Base-by-base conservation (phyloP, 1,139 yeast species). In the Geotrichum candidum region DNA sequence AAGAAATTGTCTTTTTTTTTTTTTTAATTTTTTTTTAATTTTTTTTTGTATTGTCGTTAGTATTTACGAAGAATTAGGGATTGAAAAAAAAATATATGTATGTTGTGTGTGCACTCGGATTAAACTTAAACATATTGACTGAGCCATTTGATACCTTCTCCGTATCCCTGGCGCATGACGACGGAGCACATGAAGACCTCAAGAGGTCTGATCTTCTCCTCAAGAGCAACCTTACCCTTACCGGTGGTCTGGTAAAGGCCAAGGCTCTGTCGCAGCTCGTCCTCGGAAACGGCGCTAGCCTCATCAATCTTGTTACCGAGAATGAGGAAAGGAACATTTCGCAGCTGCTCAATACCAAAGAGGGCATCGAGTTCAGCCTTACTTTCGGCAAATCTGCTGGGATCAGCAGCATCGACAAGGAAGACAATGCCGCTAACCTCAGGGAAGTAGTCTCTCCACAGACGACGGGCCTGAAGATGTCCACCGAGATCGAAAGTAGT, bases 391-490 rank as follows among this genome's bases (percentile, higher is more conserved):
- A 94, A 89, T 77, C 99, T 87, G 74, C 87, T 96, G 56, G 96
- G 87, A 74, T 94, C 99, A 64, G 98, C 98, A 62, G 97, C 96
- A 75, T 94, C 99, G 53, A 94, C 98, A 66, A 95, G 82, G 77
- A 90, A 95, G 35, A 94, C 98, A 70, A 94, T 94, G 60, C 98
- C 99, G 76, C 91, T 89, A 62, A 94, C 99, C 78, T 94, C 99
- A 61, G 99, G 99, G 86, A 95, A 94, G 77, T 94, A 94, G 76
- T 94, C 98, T 76, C 91, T 92, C 99, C 99, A 94, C 74, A 94
- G 85, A 79, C 99, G 90, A 80, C 99, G 92, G 57, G 99, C 99
- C 78, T 92, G 97, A 75, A 84, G 87, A 80, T 94, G 99, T 53
- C 99, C 99, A 76, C 99, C 99, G 72, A 94, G 83, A 77, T 94